Conservation (phyloP, 192 early-diverging fungal species). For the Geosiphon pyriformis region DNA sequence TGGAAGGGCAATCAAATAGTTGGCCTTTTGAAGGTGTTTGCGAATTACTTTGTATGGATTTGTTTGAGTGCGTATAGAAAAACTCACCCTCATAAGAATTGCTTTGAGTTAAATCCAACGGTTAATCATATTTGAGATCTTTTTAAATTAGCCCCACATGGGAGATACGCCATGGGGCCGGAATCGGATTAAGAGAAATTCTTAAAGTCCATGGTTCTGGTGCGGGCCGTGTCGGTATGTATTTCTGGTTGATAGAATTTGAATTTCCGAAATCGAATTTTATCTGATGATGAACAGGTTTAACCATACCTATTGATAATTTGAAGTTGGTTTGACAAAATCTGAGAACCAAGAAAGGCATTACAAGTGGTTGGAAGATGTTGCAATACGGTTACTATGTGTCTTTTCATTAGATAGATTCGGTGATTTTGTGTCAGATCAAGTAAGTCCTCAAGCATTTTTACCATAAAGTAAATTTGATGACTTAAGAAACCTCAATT, state of each 20-base stretch:
- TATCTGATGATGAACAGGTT: no score
- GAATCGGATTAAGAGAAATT: slow-evolving; percentile 85
- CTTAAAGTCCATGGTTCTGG: slow-evolving; percentile 81
- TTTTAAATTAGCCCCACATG: slow-evolving; percentile 57
- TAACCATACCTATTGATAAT: no score
- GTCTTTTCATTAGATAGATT: slow-evolving; percentile 95
- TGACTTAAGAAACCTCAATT: no score
- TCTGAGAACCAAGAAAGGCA: slow-evolving; percentile 63
- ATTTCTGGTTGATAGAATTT: not conserved
- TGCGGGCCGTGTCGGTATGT: slow-evolving; percentile 60
- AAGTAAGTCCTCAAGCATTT: slow-evolving; percentile 32
- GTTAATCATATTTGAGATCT: no score
- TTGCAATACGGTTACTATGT: slow-evolving; percentile 83
- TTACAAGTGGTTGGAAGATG: slow-evolving; percentile 79
- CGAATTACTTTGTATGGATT: slow-evolving; percentile 51
- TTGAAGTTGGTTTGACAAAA: slow-evolving; percentile 39
- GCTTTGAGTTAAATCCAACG: no score
- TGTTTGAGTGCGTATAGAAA: slow-evolving; percentile 44
- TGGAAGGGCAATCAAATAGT: slow-evolving; percentile 38
- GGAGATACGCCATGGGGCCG: slow-evolving; percentile 96
- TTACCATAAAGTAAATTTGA: not conserved
- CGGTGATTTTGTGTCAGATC: slow-evolving; percentile 93
- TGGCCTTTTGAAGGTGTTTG: slow-evolving; percentile 57
- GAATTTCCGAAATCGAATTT: no score
- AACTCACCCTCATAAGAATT: no score